phyloP scores from a whole-genome alignment of 1,284 basidiomycete species.

The Sparassis latifolia region DNA sequence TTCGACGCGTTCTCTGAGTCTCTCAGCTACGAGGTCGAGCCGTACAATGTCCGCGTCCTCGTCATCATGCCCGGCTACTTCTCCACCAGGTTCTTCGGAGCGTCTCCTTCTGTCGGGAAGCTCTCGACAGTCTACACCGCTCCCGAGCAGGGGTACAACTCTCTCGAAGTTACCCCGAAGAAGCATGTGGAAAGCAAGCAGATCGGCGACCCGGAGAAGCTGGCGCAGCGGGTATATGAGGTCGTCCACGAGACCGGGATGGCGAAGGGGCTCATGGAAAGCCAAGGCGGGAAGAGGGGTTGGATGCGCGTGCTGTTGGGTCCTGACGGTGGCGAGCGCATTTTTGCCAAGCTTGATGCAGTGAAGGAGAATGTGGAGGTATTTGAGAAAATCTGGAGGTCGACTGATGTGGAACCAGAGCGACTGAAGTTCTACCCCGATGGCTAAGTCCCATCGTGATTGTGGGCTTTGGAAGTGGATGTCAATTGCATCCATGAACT shows the following conservation, averaged over 20 bases:
- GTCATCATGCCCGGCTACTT: constrained; percentile 24
- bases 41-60: constrained; percentile 19
- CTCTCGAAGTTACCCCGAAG: neutral
- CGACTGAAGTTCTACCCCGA: neutral
- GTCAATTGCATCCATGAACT: too few species aligned
- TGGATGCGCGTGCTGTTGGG: constrained; percentile 17
- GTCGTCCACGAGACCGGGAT: constrained; percentile 15
- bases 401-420: neutral
- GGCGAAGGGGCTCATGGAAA: constrained; percentile 1
- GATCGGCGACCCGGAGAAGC: neutral
- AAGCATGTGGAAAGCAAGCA: neutral
- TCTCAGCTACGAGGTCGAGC: constrained; percentile 16
- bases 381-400: neutral
- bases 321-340: constrained; percentile 8
- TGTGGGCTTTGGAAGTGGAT: too few species aligned
- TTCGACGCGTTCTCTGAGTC: neutral
- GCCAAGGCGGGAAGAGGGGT: constrained; percentile 3
- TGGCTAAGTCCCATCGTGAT: too few species aligned
- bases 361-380: constrained; percentile 2
- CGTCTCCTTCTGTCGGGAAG: neutral
- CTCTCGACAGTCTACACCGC: too few species aligned
- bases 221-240: constrained; percentile 18
- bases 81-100: constrained; percentile 19
- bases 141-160: too few species aligned
- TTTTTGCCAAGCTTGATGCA: neutral